Percentiles rank a stretch among this genome's conserved stretches.
These are phyloP conservation scores for Seiridium unicorne DNA, from an alignment of 2,329 filamentous ascomycete genomes.

Conservation along the genomic window DNA sequence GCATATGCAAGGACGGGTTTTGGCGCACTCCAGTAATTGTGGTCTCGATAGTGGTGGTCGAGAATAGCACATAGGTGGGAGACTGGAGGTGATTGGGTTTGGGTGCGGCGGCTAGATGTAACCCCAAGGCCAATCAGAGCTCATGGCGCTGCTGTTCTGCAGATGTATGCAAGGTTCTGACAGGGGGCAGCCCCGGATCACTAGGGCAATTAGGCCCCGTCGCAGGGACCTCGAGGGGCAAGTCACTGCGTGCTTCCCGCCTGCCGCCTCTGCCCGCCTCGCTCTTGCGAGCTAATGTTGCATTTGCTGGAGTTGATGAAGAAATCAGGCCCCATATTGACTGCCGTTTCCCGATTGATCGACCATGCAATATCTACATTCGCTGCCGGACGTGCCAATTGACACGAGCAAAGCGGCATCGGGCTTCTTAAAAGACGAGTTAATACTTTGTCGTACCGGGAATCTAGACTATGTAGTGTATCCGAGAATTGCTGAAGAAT, in stretches of 20 bases:
- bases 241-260: background rate
- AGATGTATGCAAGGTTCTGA: conserved; percentile 1
- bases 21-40: conserved; percentile 18
- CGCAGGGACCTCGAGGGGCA: background rate
- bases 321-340: background rate
- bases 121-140: conserved; percentile 22
- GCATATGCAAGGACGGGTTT: conserved; percentile 18
- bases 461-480: no score
- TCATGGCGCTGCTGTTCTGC: background rate
- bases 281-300: background rate
- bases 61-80: conserved; percentile 20
- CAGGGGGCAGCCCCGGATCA: conserved; percentile 2
- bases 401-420: no score
- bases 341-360: no score
- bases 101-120: conserved; percentile 27
- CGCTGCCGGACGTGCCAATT: no score
- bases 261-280: background rate
- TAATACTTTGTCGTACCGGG: no score
- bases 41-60: conserved; percentile 14
- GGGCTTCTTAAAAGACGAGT: no score
- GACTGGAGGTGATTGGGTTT: conserved; percentile 23
- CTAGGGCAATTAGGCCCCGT: background rate
- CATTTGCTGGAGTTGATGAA: background rate
- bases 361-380: no score
- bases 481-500: no score